Percentiles rank a stretch among this genome's conserved stretches.
phyloP scores from a whole-genome alignment of 441 rosid species.

The Dalechampia spathulata region DNA sequence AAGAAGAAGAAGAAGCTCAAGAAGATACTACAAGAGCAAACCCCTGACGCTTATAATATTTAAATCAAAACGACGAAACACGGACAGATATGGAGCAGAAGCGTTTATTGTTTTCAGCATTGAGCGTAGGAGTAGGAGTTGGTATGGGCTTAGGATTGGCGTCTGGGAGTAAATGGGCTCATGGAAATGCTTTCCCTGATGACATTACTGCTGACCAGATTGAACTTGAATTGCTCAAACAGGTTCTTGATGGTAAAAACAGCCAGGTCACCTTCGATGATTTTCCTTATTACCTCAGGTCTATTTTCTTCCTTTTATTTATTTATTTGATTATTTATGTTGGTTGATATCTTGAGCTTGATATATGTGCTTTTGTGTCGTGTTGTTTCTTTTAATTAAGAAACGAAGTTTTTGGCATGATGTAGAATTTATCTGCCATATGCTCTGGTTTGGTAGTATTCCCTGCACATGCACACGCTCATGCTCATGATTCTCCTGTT shows the following conservation, averaged over 20 bases:
- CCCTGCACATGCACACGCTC: slow-evolving; percentile 33
- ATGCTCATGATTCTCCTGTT: slow-evolving; percentile 20
- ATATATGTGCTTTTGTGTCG: slow-evolving; percentile 5
- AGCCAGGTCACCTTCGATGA: slow-evolving; percentile 56
- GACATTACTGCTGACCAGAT: slow-evolving; percentile 51
- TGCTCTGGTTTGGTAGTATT: slow-evolving; percentile 12
- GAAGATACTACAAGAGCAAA: not conserved
- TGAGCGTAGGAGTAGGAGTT: slow-evolving; percentile 85
- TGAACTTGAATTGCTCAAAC: slow-evolving; percentile 67
- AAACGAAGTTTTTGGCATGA: not conserved
- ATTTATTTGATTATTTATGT: slow-evolving; percentile 10
- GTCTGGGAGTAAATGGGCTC: slow-evolving; percentile 64
- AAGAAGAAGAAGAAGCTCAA: not conserved
- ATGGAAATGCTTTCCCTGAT: slow-evolving; percentile 30
- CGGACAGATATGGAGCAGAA: slow-evolving; percentile 63
- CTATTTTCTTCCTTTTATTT: not conserved
- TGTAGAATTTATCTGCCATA: slow-evolving; percentile 1
- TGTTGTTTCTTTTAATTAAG: not conserved
- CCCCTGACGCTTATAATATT: no score
- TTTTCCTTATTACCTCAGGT: slow-evolving; percentile 82
- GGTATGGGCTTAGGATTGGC: slow-evolving; percentile 81
- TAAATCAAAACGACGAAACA: no score
- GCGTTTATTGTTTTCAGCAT: slow-evolving; percentile 58
- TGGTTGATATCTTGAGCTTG: slow-evolving; percentile 13
- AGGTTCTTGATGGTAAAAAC: slow-evolving; percentile 54